Conservation (phyloP, 345 rosid genomes). For the Eucalyptus erythrocorys region DNA sequence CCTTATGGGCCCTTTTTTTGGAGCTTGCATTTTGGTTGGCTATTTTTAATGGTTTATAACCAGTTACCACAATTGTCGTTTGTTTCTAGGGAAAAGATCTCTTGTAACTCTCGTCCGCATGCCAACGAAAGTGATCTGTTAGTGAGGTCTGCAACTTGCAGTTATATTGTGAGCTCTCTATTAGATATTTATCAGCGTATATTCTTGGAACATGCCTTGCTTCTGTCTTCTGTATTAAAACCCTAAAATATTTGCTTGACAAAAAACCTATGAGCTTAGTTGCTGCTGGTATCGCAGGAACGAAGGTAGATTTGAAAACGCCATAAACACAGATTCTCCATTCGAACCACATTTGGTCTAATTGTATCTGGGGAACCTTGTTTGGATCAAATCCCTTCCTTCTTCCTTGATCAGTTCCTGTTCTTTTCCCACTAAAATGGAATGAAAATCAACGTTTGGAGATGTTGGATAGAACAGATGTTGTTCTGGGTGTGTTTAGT, state of each 20-base stretch:
- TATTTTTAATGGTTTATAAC: not conserved
- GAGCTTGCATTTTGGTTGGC: not conserved
- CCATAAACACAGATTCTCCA: not conserved
- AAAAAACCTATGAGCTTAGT: not conserved
- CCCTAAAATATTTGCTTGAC: not conserved
- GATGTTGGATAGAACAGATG: not conserved
- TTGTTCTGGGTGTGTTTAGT: not conserved
- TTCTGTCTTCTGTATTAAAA: not conserved
- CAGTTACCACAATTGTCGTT: not conserved
- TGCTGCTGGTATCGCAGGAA: not conserved
- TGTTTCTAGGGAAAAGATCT: not conserved
- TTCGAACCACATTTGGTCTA: not conserved
- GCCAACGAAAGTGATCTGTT: not conserved
- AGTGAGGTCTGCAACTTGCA: not conserved
- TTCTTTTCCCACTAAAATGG: not conserved
- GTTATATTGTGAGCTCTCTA: not conserved
- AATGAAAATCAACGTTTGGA: not conserved
- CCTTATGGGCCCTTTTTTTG: not conserved
- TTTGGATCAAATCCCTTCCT: not conserved
- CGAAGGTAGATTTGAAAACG: not conserved
- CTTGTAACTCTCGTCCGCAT: not conserved
- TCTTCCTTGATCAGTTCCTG: not conserved
- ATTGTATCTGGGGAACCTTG: not conserved
- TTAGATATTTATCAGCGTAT: not conserved
- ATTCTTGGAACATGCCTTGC: not conserved